phyloP scores from a whole-genome alignment of 345 rosid genomes.

The Boechera divaricarpa region DNA sequence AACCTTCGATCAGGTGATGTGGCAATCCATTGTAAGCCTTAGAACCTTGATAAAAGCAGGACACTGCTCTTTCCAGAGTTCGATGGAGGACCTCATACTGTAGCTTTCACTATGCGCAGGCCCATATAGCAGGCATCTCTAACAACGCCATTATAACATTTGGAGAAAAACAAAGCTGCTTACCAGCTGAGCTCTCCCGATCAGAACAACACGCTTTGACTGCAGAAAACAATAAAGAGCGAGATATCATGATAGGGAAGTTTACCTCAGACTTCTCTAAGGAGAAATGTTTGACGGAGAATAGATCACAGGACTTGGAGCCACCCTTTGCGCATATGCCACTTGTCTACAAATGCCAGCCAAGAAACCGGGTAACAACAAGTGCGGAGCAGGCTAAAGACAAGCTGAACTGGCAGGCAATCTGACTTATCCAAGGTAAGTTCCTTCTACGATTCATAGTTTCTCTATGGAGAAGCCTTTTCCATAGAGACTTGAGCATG shows the following conservation, averaged over 20 bases:
- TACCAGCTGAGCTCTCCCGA: conserved; percentile 78
- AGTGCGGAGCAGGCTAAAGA: conserved; percentile 70
- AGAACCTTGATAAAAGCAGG: conserved; percentile 99
- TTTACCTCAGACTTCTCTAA: conserved; percentile 62
- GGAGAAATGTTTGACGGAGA: conserved; percentile 57
- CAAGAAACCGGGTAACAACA: conserved; percentile 65
- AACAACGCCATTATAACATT: conserved; percentile 81
- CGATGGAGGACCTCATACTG: conserved; percentile 78
- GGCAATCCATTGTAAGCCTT: conserved; percentile 99
- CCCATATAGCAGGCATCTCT: conserved; percentile 64
- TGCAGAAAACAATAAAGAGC: conserved; percentile 50
- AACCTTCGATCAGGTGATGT: conserved; percentile 96
- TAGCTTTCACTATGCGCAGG: conserved; percentile 55
- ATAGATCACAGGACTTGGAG: conserved; percentile 47
- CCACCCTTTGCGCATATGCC: conserved; percentile 64
- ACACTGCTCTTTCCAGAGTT: conserved; percentile 83
- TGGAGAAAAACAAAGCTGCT: conserved; percentile 72
- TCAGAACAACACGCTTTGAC: conserved; percentile 62
- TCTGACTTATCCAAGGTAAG: conserved; percentile 53
- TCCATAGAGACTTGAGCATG: conserved; percentile 70
- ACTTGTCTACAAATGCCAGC: conserved; percentile 61
- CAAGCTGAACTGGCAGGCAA: conserved; percentile 76
- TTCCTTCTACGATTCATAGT: conserved; percentile 39
- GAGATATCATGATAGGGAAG: conserved; percentile 63
- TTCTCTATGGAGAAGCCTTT: conserved; percentile 53